These are phyloP conservation scores for Penicillium herquei DNA, from an alignment of 495 filamentous ascomycete genomes.

Conservation along the genomic window DNA sequence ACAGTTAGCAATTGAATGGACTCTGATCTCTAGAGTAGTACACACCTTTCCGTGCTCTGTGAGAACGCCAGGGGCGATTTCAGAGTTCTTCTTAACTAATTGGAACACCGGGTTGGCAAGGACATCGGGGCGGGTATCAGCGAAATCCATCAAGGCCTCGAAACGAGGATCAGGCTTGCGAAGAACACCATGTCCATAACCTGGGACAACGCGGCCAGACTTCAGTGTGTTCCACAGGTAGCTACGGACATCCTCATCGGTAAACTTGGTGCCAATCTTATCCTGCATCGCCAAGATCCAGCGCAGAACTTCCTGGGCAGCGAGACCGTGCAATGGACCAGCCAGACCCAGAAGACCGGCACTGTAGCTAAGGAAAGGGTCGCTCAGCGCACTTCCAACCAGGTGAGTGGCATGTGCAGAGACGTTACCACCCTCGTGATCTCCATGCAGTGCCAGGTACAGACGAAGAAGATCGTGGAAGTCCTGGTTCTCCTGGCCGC, in stretches of 20 bases:
- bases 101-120: constrained; percentile 85
- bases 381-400: constrained; percentile 91
- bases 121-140: constrained; percentile 77
- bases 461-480: constrained; percentile 94
- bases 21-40: neutral
- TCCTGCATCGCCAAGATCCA: constrained; percentile 96
- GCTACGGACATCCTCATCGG: constrained; percentile 71
- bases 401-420: constrained; percentile 97
- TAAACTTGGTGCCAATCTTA: constrained; percentile 73
- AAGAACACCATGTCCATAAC: constrained; percentile 97
- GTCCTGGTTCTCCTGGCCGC: constrained; percentile 77
- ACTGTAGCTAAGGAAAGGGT: constrained; percentile 94
- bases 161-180: constrained; percentile 97
- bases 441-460: constrained; percentile 94
- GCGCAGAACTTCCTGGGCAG: constrained; percentile 94
- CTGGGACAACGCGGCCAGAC: constrained; percentile 91
- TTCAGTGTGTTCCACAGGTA: constrained; percentile 94
- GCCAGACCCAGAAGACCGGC: constrained; percentile 94
- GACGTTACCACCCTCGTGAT: constrained; percentile 98
- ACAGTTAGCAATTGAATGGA: constrained; percentile 12
- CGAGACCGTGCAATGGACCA: constrained; percentile 90
- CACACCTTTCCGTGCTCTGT: constrained; percentile 84
- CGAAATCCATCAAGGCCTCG: constrained; percentile 95
- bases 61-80: constrained; percentile 80
- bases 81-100: constrained; percentile 82